Percentiles rank a stretch among this genome's conserved stretches.
Evolutionary conservation across 129 eudicot genomes (phyloP).

Genomic region (Saussurea involucrata): DNA sequence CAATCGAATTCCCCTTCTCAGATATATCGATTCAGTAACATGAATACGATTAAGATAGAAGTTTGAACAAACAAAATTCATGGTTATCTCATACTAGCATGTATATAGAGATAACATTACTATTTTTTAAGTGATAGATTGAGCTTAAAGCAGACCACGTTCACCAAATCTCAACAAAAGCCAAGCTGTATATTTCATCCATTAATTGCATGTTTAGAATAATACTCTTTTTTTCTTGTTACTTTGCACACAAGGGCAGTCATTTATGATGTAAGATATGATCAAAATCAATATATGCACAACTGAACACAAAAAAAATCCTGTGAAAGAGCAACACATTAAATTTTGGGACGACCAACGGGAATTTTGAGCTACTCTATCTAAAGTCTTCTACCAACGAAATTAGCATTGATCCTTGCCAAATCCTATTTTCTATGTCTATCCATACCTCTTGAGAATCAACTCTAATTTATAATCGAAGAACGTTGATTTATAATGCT

Average conservation of each 20-base stretch:
- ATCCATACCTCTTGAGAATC: neutral
- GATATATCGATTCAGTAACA: neutral
- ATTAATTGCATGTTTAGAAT: neutral
- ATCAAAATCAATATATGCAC: constrained; percentile 1
- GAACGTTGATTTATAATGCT: neutral
- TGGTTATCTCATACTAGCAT: neutral
- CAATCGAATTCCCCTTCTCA: neutral
- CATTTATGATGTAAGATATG: constrained; percentile 4
- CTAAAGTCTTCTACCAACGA: neutral
- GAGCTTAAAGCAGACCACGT: neutral
- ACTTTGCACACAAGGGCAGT: neutral
- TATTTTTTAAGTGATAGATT: constrained; percentile 1
- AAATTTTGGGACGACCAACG: neutral
- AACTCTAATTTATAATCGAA: neutral
- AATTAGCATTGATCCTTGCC: neutral
- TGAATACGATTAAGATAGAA: neutral
- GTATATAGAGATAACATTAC: neutral
- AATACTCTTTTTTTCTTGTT: neutral
- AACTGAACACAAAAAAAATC: neutral
- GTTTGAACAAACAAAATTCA: neutral
- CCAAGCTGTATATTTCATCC: neutral
- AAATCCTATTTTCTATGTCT: neutral
- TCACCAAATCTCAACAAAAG: constrained; percentile 1
- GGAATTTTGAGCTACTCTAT: neutral
- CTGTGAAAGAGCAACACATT: neutral